These are phyloP conservation scores for Scheffersomyces lignicola DNA, from an alignment of 1,139 yeast genomes.

Conservation along the genomic window DNA sequence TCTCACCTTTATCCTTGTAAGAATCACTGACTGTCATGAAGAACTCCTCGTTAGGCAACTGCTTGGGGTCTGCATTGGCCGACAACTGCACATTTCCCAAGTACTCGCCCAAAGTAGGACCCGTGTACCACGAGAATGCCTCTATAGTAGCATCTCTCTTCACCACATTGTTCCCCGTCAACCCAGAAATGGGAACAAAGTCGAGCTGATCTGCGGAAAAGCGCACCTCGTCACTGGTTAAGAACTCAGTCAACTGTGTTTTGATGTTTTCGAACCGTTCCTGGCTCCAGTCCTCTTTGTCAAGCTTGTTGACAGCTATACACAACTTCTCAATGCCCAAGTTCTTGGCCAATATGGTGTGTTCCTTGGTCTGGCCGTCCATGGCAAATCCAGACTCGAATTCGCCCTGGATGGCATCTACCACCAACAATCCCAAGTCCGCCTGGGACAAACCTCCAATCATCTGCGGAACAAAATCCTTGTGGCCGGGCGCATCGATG, in stretches of 20 bases:
- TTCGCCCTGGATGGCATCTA: conserved; percentile 80
- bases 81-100: conserved; percentile 42
- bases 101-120: conserved; percentile 62
- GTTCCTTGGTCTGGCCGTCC: conserved; percentile 95
- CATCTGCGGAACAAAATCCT: conserved; percentile 55
- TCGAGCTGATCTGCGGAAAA: conserved; percentile 49
- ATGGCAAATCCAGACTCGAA: conserved; percentile 85
- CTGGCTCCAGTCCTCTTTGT: conserved; percentile 68
- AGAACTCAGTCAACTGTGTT: conserved; percentile 56
- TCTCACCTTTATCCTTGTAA: conserved; percentile 28
- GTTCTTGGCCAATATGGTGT: conserved; percentile 77
- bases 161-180: conserved; percentile 79
- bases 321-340: conserved; percentile 77
- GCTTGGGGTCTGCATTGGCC: conserved; percentile 17
- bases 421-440: conserved; percentile 69
- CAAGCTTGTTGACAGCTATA: conserved; percentile 88
- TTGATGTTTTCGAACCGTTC: conserved; percentile 64
- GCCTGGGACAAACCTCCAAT: conserved; percentile 56
- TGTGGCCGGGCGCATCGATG: conserved; percentile 85
- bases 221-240: conserved; percentile 59
- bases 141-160: conserved; percentile 31
- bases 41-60: conserved; percentile 39
- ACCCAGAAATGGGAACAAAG: conserved; percentile 86
- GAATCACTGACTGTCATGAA: conserved; percentile 53
- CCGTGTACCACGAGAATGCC: conserved; percentile 59